A percentile compares a stretch with the other conserved stretches of the same genome.
Evolutionary conservation across 2,329 filamentous ascomycete genomes (phyloP).

Genomic region (Aspergillus luchuensis): DNA sequence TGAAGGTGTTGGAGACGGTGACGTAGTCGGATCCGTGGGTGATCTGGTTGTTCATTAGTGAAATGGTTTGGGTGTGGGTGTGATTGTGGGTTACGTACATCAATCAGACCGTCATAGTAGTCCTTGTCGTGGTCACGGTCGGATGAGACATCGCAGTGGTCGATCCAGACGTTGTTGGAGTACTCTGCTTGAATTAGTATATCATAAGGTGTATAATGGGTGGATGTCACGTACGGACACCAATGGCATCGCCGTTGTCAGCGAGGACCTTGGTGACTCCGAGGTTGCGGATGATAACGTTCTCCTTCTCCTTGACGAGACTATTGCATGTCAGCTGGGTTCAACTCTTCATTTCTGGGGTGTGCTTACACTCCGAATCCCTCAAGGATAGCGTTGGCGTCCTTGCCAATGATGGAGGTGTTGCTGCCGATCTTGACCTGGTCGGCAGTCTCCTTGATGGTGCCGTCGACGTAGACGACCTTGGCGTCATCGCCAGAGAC

Average conservation of each 20-base stretch:
- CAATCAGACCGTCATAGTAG: slow-evolving; percentile 69
- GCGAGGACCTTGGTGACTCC: slow-evolving; percentile 61
- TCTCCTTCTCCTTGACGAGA: slow-evolving; percentile 56
- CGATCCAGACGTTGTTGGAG: slow-evolving; percentile 62
- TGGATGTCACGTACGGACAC: slow-evolving; percentile 49
- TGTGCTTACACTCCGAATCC: slow-evolving; percentile 39
- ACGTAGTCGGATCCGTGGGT: slow-evolving; percentile 64
- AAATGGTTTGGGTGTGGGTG: not conserved
- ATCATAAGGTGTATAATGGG: not conserved
- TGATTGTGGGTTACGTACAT: slow-evolving; percentile 37
- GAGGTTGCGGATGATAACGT: slow-evolving; percentile 66
- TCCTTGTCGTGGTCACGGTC: slow-evolving; percentile 65
- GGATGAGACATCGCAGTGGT: slow-evolving; percentile 67
- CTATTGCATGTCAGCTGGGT: slow-evolving; percentile 38
- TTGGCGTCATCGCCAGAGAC: slow-evolving; percentile 50
- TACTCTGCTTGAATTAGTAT: slow-evolving; percentile 20
- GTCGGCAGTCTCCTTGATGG: slow-evolving; percentile 46
- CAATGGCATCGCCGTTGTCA: slow-evolving; percentile 60
- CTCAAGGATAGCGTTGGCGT: slow-evolving; percentile 58
- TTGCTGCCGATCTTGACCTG: slow-evolving; percentile 53
- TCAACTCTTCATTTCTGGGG: too few relatives aligned
- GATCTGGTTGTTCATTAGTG: slow-evolving; percentile 30
- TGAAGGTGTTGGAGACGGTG: slow-evolving; percentile 54
- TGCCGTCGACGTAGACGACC: slow-evolving; percentile 51
- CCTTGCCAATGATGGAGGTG: slow-evolving; percentile 55